Percentiles rank a stretch among this genome's conserved stretches.
Conservation (phyloP, 768 basidiomycete genomes). For the Leccinum boreale region DNA sequence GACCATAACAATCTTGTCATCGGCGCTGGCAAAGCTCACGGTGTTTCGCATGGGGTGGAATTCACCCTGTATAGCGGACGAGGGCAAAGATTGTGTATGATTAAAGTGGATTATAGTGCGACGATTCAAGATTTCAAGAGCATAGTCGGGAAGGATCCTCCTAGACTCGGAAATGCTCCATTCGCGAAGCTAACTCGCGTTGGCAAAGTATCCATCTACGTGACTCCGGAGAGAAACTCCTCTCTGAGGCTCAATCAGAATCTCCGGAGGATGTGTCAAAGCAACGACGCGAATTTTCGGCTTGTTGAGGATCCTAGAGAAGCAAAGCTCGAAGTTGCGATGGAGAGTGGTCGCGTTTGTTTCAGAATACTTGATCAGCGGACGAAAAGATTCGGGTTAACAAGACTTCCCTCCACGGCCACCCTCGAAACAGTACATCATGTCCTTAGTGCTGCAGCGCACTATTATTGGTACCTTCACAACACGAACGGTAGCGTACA, state of each 20-base stretch:
- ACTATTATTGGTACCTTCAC: conserved; percentile 21
- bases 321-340: conserved; percentile 1
- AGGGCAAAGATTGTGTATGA: background rate
- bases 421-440: background rate
- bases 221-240: background rate
- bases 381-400: background rate
- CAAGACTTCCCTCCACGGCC: background rate
- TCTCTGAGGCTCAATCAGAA: background rate
- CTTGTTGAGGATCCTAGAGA: background rate
- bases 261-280: background rate
- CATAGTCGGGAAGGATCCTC: background rate
- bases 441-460: conserved; percentile 12
- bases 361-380: conserved; percentile 1
- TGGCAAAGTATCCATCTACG: background rate
- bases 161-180: background rate
- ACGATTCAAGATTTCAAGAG: conserved; percentile 10
- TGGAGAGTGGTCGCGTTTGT: background rate
- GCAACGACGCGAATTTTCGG: background rate
- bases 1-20: conserved; percentile 12
- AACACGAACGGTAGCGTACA: background rate
- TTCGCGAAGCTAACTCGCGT: conserved; percentile 3
- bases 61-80: conserved; percentile 20
- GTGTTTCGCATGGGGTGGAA: conserved; percentile 12
- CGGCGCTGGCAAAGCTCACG: conserved; percentile 25
- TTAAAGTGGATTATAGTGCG: background rate